phyloP scores from a whole-genome alignment of 2,329 filamentous ascomycete genomes.

The Colletotrichum sp. region DNA sequence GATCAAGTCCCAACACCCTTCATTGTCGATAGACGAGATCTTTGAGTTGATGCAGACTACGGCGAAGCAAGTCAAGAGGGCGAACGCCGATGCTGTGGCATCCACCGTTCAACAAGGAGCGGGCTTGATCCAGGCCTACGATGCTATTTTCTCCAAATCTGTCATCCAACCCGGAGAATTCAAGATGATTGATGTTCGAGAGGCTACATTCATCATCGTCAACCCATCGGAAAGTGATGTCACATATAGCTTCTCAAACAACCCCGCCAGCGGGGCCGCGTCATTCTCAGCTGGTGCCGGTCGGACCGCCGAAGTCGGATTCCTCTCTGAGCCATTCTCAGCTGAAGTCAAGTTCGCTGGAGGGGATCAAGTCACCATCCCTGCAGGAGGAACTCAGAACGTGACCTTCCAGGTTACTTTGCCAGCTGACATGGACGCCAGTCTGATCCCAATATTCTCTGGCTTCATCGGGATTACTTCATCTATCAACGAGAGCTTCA shows the following conservation, averaged over 20 bases:
- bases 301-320: neutral
- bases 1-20: constrained; percentile 35
- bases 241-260: constrained; percentile 56
- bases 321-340: constrained; percentile 29
- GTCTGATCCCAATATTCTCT: constrained; percentile 43
- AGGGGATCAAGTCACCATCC: constrained; percentile 44
- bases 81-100: neutral
- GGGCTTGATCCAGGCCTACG: constrained; percentile 9
- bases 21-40: constrained; percentile 29
- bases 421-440: constrained; percentile 37
- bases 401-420: constrained; percentile 49
- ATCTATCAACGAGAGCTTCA: constrained; percentile 30
- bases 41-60: constrained; percentile 32
- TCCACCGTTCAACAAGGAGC: constrained; percentile 15
- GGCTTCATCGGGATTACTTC: constrained; percentile 46
- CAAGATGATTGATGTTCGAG: constrained; percentile 65
- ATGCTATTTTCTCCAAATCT: neutral
- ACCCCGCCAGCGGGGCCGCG: constrained; percentile 57
- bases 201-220: constrained; percentile 53
- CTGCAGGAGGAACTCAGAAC: constrained; percentile 42
- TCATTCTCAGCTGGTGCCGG: constrained; percentile 40
- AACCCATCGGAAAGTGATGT: constrained; percentile 55
- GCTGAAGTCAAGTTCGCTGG: constrained; percentile 50
- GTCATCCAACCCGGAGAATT: constrained; percentile 59
- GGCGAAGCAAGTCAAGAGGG: constrained; percentile 28